Evolutionary conservation across 345 rosid genomes (phyloP).

Genomic region (Pistacia integerrima): DNA sequence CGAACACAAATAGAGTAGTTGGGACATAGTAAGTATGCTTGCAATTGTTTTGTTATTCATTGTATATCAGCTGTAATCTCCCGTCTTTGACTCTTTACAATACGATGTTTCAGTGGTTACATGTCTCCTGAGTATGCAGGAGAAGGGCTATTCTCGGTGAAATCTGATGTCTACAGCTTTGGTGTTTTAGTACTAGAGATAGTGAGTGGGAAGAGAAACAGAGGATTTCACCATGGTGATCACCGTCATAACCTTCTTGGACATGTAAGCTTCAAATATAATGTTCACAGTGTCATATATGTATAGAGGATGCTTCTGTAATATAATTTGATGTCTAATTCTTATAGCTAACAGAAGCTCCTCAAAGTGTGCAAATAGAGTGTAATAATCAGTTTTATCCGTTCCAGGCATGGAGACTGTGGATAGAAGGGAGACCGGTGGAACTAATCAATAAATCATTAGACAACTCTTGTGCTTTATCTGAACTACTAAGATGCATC

Average conservation of each 20-base stretch:
- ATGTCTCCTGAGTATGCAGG: conserved; percentile 40
- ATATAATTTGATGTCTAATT: not conserved
- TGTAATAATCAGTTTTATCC: not conserved
- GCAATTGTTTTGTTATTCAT: not conserved
- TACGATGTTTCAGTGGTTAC: conserved; percentile 30
- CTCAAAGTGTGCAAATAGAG: not conserved
- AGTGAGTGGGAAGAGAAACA: conserved; percentile 29
- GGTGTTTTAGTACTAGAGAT: conserved; percentile 40
- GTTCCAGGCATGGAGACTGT: conserved; percentile 29
- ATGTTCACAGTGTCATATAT: too few relatives aligned
- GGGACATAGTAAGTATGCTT: conserved; percentile 45
- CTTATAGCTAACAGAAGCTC: not conserved
- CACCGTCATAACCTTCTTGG: conserved; percentile 28
- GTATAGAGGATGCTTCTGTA: not conserved
- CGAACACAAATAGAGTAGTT: conserved; percentile 39
- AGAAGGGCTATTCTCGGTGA: conserved; percentile 31
- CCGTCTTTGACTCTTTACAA: not conserved
- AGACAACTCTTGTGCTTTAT: not conserved
- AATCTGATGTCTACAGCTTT: conserved; percentile 41
- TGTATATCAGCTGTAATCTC: not conserved
- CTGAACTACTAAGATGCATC: not conserved
- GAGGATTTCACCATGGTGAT: conserved; percentile 28
- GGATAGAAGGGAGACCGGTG: conserved; percentile 12
- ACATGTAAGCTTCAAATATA: conserved; percentile 7
- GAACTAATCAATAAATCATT: conserved; percentile 13